Base-by-base conservation (phyloP, 192 early-diverging fungal species). In the Dissophora globulifera region DNA sequence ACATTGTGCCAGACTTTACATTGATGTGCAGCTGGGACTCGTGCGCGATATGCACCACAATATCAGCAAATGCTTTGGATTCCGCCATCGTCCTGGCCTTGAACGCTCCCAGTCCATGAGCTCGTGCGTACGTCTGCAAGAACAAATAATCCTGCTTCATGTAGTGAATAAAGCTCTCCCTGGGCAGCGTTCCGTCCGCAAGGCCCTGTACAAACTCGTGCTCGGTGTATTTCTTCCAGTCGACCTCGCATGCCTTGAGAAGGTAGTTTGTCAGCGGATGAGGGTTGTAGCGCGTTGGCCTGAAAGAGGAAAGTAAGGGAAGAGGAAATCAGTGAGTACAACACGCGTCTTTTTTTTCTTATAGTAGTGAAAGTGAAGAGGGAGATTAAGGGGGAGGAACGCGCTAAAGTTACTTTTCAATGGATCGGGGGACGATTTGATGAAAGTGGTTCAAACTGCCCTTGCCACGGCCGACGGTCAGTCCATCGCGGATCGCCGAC, bases 61-160 rank as follows among this genome's bases (percentile, higher is more conserved):
- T 89, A 19, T 83, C 67, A 0, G 91, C 88, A 65, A 86, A 86
- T 7, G 66, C 72, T 9, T 82, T 83, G 33, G 89, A 87, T 23
- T 87, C 83, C 2, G 76, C 78, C 65, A 92, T 85, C 11, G 78
- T 78, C 20, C 26, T 65, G 38, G 81, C 83, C 70, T 93, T 93
- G 80, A 86, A 94, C 3, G 89, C 91, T 12, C 90, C 92, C 42
- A 95, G 78, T 15, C 91, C 89, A 40, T 90, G 84, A 8, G 84
- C 87, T 4, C 93, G 83, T 1, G 94, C 94, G 80, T 93, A 95
- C 43, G 92, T 89, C 45, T 85, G 83, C 53, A 94, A 62, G 75
- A 90, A 94, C 31, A 92, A 70, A 59, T 94, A 94, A 78, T 96
- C 94, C 69, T 96, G 94, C 53, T 89, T 86, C 23, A 96, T 87